phyloP scores from a whole-genome alignment of 2,329 filamentous ascomycete genomes.

The Sclerotinia sclerotiorum region DNA sequence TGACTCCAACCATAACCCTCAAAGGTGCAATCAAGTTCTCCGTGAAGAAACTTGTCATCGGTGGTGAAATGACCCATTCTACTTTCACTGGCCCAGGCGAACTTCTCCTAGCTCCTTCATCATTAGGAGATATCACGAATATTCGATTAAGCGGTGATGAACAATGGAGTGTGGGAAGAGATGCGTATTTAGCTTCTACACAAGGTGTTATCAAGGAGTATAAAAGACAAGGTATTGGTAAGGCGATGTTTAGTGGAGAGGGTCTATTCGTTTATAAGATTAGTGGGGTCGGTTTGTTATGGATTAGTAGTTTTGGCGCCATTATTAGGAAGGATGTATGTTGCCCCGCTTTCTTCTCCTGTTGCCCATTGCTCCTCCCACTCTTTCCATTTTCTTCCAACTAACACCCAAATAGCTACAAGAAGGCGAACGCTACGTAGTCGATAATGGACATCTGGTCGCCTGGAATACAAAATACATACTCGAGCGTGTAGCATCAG shows the following conservation, averaged over 20 bases:
- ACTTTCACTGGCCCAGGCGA: constrained; percentile 89
- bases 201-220: constrained; percentile 86
- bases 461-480: constrained; percentile 97
- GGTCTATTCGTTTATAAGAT: constrained; percentile 90
- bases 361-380: background rate
- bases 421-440: constrained; percentile 81
- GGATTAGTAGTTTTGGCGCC: constrained; percentile 90
- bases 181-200: constrained; percentile 82
- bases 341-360: constrained; percentile 30
- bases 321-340: constrained; percentile 91
- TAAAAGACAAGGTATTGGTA: constrained; percentile 80
- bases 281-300: constrained; percentile 75
- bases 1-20: constrained; percentile 84
- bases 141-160: constrained; percentile 71
- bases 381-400: background rate
- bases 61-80: constrained; percentile 76
- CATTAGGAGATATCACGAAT: constrained; percentile 81
- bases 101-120: constrained; percentile 75
- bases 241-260: constrained; percentile 92
- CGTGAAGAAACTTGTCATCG: constrained; percentile 85
- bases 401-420: background rate
- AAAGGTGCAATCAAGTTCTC: constrained; percentile 82
- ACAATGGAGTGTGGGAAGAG: constrained; percentile 81
- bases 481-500: constrained; percentile 84
- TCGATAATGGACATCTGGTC: constrained; percentile 90